These are phyloP conservation scores for Fusarium albosuccineum DNA, from an alignment of 2,329 filamentous ascomycete species.

Conservation along the genomic window DNA sequence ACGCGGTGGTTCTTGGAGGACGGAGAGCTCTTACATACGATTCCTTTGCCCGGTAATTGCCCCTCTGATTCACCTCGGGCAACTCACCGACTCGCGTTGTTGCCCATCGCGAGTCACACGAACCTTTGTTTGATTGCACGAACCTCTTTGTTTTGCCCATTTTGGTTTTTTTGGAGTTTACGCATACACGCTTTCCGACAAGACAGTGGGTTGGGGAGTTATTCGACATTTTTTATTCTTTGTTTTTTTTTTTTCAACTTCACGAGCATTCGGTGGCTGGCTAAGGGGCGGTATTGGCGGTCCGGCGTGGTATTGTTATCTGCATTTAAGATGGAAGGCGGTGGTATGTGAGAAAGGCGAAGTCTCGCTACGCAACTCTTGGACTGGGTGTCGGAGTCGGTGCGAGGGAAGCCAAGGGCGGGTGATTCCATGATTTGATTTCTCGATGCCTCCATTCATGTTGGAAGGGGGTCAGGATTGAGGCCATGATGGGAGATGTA, in stretches of 20 bases:
- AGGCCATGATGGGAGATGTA: slow-evolving; percentile 7
- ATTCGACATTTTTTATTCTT: slow-evolving; percentile 24
- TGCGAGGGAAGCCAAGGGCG: not conserved
- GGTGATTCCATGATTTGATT: slow-evolving; percentile 16
- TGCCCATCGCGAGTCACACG: not conserved
- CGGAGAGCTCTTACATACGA: slow-evolving; percentile 8
- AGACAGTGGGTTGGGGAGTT: slow-evolving; percentile 41
- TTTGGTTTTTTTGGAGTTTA: slow-evolving; percentile 45
- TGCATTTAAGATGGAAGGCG: slow-evolving; percentile 36
- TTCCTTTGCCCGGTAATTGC: slow-evolving; percentile 27
- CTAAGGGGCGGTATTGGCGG: slow-evolving; percentile 36
- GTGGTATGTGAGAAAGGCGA: slow-evolving; percentile 12
- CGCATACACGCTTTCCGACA: slow-evolving; percentile 42
- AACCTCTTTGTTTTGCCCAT: slow-evolving; percentile 31
- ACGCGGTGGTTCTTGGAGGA: slow-evolving; percentile 10
- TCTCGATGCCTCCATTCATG: not conserved
- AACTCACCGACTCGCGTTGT: not conserved
- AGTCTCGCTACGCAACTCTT: not conserved
- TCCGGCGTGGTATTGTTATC: slow-evolving; percentile 39
- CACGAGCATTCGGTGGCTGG: slow-evolving; percentile 42
- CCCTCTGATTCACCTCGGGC: slow-evolving; percentile 28
- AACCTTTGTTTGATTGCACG: slow-evolving; percentile 17
- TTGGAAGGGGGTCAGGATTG: slow-evolving; percentile 1
- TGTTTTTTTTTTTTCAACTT: slow-evolving; percentile 26
- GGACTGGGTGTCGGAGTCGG: not conserved